These are phyloP conservation scores for Botrytis aclada DNA, from an alignment of 2,329 filamentous ascomycete species.

Conservation along the genomic window DNA sequence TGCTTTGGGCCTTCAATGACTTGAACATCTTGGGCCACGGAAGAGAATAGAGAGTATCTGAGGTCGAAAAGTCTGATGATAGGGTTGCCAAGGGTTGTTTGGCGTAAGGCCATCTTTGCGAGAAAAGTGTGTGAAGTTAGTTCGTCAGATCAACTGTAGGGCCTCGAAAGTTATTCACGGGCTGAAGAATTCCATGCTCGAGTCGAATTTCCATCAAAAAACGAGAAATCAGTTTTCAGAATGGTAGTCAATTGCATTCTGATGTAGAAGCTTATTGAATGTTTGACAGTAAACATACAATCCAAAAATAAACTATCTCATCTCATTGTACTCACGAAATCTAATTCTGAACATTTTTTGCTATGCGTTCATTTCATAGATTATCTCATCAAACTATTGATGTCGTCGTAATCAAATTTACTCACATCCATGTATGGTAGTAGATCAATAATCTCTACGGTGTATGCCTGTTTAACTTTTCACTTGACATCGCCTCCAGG, in stretches of 20 bases:
- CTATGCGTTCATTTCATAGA: not conserved
- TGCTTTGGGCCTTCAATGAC: not conserved
- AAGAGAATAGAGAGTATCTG: not conserved
- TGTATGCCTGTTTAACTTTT: not conserved
- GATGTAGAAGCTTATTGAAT: not conserved
- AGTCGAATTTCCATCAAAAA: not conserved
- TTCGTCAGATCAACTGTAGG: not conserved
- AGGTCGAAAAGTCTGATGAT: not conserved
- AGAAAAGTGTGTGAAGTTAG: not conserved
- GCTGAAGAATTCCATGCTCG: not conserved
- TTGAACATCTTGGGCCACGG: not conserved
- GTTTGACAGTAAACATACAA: not conserved
- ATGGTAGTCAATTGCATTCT: not conserved
- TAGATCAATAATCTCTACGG: not conserved
- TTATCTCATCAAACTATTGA: not conserved
- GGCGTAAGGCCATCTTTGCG: not conserved
- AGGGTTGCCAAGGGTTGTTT: not conserved
- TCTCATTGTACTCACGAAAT: not conserved
- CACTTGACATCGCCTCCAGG: not conserved
- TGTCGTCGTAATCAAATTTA: not conserved
- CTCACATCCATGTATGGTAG: not conserved
- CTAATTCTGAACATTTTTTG: not conserved
- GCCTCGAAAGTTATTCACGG: not conserved
- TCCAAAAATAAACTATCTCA: not conserved
- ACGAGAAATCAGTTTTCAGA: not conserved